Conservation (phyloP, 345 rosid species). For the Moricandia moricandioides region DNA sequence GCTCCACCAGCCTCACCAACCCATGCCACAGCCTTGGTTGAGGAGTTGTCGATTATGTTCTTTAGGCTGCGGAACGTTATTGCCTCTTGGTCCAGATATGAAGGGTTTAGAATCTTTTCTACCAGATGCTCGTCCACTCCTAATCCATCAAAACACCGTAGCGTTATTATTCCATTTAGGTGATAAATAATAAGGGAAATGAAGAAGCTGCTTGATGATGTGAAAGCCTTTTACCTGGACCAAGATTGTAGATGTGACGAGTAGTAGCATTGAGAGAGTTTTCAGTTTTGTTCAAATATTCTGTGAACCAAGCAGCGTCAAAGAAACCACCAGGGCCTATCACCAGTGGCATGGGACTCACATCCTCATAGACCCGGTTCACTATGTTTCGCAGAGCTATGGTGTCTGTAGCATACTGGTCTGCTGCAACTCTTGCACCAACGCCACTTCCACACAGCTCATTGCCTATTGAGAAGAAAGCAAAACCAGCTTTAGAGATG, state of each 20-base stretch:
- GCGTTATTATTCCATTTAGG: not conserved
- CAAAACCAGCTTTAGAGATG: not conserved
- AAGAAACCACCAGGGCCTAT: conserved; percentile 92
- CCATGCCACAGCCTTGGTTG: conserved; percentile 67
- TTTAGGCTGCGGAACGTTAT: conserved; percentile 52
- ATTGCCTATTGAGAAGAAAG: conserved; percentile 54
- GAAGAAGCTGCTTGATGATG: not conserved
- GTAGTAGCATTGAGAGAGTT: conserved; percentile 57
- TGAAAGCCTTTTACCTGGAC: conserved; percentile 59
- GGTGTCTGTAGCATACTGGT: conserved; percentile 73
- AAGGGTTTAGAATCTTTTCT: conserved; percentile 77
- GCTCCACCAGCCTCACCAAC: conserved; percentile 98
- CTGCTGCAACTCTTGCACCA: conserved; percentile 68
- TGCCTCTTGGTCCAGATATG: conserved; percentile 57
- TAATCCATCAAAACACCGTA: conserved; percentile 32
- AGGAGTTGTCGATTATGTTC: conserved; percentile 48
- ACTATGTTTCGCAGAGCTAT: conserved; percentile 50
- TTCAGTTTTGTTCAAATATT: conserved; percentile 52
- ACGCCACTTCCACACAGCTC: conserved; percentile 80
- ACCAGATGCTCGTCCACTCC: conserved; percentile 64
- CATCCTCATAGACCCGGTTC: conserved; percentile 44
- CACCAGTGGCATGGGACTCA: conserved; percentile 55
- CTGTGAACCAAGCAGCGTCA: conserved; percentile 65
- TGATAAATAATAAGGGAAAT: not conserved
- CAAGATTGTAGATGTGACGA: conserved; percentile 91